Base-by-base conservation (phyloP, 2,329 filamentous ascomycete species). In the Ceratocystiopsis brevicomis region DNA sequence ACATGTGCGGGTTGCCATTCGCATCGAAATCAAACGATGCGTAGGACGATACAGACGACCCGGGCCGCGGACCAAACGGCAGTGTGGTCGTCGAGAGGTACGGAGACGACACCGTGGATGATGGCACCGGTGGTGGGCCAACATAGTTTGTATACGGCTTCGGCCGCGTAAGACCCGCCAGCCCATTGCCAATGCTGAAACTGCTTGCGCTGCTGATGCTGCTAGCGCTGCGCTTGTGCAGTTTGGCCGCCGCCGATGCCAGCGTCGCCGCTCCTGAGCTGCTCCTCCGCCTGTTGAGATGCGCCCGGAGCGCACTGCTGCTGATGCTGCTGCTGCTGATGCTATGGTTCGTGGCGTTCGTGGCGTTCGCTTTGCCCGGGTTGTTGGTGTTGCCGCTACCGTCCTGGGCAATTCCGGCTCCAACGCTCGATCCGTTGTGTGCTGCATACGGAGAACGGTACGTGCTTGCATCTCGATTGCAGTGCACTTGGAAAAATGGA, bases 401-500 rank as follows among this genome's bases (percentile, higher is more conserved):
- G 6, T 30, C 25, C 8, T 30, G 25, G 25, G 25, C 25, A 6
- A 30, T 8, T 21, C 21, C 21, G 21, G 21, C 8, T 8, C 21
- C 21, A 8, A 21, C 21, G 21, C 8, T 21, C 25, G 25, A 30
- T 30, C 6, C 25, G 25, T 9, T 11, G 10, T 30, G 25, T 9
- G 6, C 4, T 10, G 25, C 25, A 9, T 78, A 78, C 1, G 74
- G 74, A 5, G 71, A 75, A 41, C 69, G 65, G 46, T 78, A 77
- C 43, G 67, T 67, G 9, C 65, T 62, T 6, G 68, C 60, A 46
- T 72, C 68, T 57, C 69, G 72, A 38, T 49, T 49, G 32, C 45
- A 66, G 47, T 77, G 61, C 21, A 71, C 64, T 49, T 75, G 70
- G 53, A 76, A 71, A 53, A 73, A 78, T 3, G 63, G 57, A 51